A percentile compares a stretch with the other conserved stretches of the same genome.
Conservation (phyloP, 352 stramenopile genomes). For the Globisporangium splendens region DNA sequence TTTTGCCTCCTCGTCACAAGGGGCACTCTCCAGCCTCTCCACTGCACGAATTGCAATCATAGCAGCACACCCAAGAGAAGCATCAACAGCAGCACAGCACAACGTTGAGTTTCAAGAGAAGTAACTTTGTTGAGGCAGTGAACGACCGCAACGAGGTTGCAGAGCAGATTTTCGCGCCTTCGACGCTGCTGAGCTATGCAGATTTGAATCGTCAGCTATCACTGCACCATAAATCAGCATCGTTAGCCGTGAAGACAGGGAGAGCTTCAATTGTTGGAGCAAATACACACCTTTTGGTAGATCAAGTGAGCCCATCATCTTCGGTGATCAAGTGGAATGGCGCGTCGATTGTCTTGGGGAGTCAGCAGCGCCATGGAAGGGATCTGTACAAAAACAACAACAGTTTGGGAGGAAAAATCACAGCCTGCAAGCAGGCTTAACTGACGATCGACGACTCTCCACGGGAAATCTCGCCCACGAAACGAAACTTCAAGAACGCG, state of each 20-base stretch:
- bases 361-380: background rate
- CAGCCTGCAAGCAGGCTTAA: conserved; percentile 26
- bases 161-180: conserved; percentile 2
- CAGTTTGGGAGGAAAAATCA: conserved; percentile 21
- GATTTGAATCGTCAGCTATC: background rate
- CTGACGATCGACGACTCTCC: conserved; percentile 14
- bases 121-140: background rate
- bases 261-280: background rate
- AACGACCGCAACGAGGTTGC: conserved; percentile 1
- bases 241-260: background rate
- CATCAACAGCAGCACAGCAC: background rate
- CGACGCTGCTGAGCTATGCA: background rate
- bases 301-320: background rate
- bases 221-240: background rate
- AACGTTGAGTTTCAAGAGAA: background rate
- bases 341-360: conserved; percentile 1
- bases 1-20: conserved; percentile 1
- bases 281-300: too few relatives aligned
- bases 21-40: background rate
- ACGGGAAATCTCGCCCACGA: conserved; percentile 1
- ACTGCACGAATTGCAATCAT: background rate
- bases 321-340: conserved; percentile 9
- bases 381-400: background rate
- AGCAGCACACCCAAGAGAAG: background rate
- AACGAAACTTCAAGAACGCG: conserved; percentile 9